Percentiles rank a stretch among this genome's conserved stretches.
phyloP scores from a whole-genome alignment of 306 rosid genomes.

The Biancaea sappan region DNA sequence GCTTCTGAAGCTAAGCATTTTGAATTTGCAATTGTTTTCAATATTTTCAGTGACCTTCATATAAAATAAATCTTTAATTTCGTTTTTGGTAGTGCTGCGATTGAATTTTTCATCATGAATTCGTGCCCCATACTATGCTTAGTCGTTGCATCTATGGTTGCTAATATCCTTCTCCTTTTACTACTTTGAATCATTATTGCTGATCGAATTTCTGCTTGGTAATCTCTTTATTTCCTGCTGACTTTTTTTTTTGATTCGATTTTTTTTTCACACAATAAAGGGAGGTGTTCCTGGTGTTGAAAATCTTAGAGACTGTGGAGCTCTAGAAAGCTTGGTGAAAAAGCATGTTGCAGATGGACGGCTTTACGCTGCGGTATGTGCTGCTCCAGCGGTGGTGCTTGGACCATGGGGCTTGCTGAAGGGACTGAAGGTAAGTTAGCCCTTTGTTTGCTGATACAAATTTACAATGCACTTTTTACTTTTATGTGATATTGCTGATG shows the following conservation, averaged over 20 bases:
- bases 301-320: constrained; percentile 54
- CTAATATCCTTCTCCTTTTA: background rate
- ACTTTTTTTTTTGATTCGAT: background rate
- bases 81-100: background rate
- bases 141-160: background rate
- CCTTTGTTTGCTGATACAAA: background rate
- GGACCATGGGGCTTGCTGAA: constrained; percentile 88
- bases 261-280: constrained; percentile 35
- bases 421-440: constrained; percentile 68
- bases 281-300: constrained; percentile 88
- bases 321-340: constrained; percentile 57
- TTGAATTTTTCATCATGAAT: background rate
- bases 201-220: background rate
- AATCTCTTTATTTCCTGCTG: background rate
- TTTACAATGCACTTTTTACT: background rate
- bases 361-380: constrained; percentile 82
- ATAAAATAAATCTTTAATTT: background rate
- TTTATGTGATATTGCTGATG: constrained; percentile 33
- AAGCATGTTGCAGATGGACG: constrained; percentile 75
- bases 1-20: background rate
- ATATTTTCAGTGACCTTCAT: background rate
- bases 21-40: background rate
- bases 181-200: background rate
- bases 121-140: background rate
- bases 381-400: constrained; percentile 85